Evolutionary conservation across 176 grass and related monocot genomes (phyloP).

Genomic region (Puccinellia tenuiflora): DNA sequence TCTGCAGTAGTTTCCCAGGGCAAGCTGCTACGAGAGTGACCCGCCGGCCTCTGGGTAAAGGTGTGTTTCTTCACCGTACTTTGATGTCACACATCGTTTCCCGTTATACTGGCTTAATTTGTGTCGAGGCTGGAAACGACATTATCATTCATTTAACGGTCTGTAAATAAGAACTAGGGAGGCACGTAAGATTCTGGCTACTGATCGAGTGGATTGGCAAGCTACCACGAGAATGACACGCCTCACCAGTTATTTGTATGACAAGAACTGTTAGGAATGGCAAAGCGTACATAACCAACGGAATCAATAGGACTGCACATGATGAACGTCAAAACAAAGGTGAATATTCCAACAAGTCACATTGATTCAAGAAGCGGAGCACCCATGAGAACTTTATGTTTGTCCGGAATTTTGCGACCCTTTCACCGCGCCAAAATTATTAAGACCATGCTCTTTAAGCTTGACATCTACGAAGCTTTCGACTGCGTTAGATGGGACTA

Average conservation of each 20-base stretch:
- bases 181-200: no score
- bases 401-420: no score
- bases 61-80: not conserved
- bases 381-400: no score
- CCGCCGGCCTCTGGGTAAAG: not conserved
- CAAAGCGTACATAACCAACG: not conserved
- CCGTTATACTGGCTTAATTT: not conserved
- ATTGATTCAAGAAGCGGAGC: no score
- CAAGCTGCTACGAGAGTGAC: slow-evolving; percentile 4
- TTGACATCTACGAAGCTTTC: no score
- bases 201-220: no score
- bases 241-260: no score
- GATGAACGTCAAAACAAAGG: not conserved
- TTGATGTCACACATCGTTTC: not conserved
- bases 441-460: no score
- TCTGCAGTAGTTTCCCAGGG: not conserved
- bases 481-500: no score
- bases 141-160: not conserved
- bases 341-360: not conserved
- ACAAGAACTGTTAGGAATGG: not conserved
- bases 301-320: not conserved
- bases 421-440: no score
- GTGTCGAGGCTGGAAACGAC: not conserved
- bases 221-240: no score
- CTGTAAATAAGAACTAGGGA: not conserved